phyloP scores from a whole-genome alignment of 331 rosid species.

The Acacia concinna region DNA sequence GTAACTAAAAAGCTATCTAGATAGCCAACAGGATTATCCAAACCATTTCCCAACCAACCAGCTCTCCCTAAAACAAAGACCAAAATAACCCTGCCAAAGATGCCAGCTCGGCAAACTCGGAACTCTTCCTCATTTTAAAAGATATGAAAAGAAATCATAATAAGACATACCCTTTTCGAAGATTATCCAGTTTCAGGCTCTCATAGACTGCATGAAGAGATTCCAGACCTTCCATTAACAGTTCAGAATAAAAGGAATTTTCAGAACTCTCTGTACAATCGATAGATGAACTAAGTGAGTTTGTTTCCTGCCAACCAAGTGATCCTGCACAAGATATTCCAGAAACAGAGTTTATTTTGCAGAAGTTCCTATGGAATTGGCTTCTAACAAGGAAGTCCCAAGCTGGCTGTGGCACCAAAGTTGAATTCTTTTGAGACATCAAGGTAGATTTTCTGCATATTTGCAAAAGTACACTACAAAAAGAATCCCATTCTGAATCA shows the following conservation, averaged over 20 bases:
- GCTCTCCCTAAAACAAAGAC: slow-evolving; percentile 13
- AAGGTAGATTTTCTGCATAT: slow-evolving; percentile 52
- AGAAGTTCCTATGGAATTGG: slow-evolving; percentile 68
- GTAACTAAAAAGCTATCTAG: slow-evolving; percentile 1
- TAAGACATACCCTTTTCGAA: slow-evolving; percentile 68
- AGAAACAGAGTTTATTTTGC: slow-evolving; percentile 53
- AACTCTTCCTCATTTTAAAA: background rate
- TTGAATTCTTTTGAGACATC: slow-evolving; percentile 39
- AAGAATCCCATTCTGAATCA: slow-evolving; percentile 80
- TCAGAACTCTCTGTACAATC: slow-evolving; percentile 42
- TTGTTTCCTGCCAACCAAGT: slow-evolving; percentile 40
- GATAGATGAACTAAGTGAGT: slow-evolving; percentile 30
- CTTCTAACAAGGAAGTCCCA: slow-evolving; percentile 89
- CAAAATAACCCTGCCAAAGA: slow-evolving; percentile 5
- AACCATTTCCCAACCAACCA: slow-evolving; percentile 5
- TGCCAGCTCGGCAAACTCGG: background rate
- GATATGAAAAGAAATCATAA: background rate
- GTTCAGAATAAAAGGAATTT: slow-evolving; percentile 53
- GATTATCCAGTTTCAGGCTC: slow-evolving; percentile 83
- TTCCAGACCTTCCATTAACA: slow-evolving; percentile 67
- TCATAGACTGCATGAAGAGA: slow-evolving; percentile 96
- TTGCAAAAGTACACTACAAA: slow-evolving; percentile 63
- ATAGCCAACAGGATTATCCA: slow-evolving; percentile 21
- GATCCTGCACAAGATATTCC: slow-evolving; percentile 46
- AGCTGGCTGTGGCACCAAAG: slow-evolving; percentile 49